Base-by-base conservation (phyloP, 2,329 filamentous ascomycete species). In the Cercospora beticola region DNA sequence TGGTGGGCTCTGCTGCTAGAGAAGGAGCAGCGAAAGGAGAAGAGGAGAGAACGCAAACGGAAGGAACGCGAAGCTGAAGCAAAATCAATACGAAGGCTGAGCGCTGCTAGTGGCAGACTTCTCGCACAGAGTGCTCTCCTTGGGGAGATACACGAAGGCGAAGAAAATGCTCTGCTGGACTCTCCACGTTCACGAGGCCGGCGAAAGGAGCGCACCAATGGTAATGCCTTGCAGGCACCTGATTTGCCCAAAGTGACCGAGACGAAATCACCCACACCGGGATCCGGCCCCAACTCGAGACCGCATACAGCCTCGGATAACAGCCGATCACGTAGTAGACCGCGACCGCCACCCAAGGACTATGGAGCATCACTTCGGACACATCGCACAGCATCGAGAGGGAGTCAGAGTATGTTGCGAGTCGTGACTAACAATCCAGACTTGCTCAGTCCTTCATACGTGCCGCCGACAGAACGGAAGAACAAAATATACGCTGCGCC, bases 1-100 rank as follows among this genome's bases (percentile, higher is more conserved):
- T 99, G 95, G 95, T 99, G 95, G 95, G 92, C 92, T 3, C 81
- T 99, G 30, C 82, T 99, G 46, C 88, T 98, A 9, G 95, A 98
- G 77, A 99, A 98, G 79, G 95, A 99, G 77, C 88, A 93, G 78
- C 88, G 93, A 8, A 99, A 99, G 79, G 90, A 94, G 72, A 86
- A 83, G 70, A 86, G 93, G 69, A 86, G 90, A 70, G 93, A 97
- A 75, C 87, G 89, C 64, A 97, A 94, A 77, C 88, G 94, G 8
- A 93, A 87, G 76, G 94, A 98, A 78, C 89, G 88, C 74, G 94
- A 99, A 75, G 86, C 87, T 1, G 93, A 98, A 76, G 89, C 88
- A 66, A 90, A 93, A 78, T 92, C 89, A 70, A 84, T 95, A 31
- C 86, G 93, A 63, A 88, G 94, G 49, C 84, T 98, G 57, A 98